Conservation (phyloP, 2,329 filamentous ascomycete genomes). For the Xylariaceae sp. region DNA sequence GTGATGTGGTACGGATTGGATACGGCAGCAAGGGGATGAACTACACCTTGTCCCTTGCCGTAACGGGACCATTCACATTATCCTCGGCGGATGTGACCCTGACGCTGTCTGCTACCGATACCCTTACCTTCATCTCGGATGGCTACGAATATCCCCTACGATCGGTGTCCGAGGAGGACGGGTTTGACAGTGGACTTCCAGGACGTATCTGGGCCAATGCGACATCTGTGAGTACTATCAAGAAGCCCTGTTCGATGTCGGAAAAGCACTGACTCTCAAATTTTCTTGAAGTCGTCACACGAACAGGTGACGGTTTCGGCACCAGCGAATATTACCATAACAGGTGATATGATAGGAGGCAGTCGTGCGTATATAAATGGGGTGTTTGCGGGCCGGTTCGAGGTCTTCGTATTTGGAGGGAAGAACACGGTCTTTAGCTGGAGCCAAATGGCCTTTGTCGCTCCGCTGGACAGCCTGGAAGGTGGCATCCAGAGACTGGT, state of each 20-base stretch:
- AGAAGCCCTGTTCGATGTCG: not conserved
- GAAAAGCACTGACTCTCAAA: no score
- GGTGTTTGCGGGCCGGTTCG: conserved; percentile 56
- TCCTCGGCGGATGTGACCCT: conserved; percentile 52
- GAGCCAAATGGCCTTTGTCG: conserved; percentile 64
- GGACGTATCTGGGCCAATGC: conserved; percentile 61
- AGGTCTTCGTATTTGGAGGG: conserved; percentile 61
- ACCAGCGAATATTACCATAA: conserved; percentile 48
- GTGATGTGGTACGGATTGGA: conserved; percentile 33
- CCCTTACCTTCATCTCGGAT: conserved; percentile 52
- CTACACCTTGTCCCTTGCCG: conserved; percentile 49
- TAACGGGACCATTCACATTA: conserved; percentile 52
- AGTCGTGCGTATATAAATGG: conserved; percentile 57
- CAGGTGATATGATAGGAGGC: conserved; percentile 53
- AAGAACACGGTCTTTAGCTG: conserved; percentile 58
- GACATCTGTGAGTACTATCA: conserved; percentile 37
- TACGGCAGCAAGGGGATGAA: conserved; percentile 54
- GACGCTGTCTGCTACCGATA: conserved; percentile 43
- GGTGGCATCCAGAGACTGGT: conserved; percentile 25
- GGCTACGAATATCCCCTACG: conserved; percentile 57
- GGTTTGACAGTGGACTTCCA: conserved; percentile 53
- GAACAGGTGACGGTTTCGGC: conserved; percentile 45
- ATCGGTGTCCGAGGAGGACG: conserved; percentile 49
- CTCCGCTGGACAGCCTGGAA: conserved; percentile 48
- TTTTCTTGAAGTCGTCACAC: conserved; percentile 48